phyloP scores from a whole-genome alignment of 257 asterid species.

The Solanum infundibuliforme region DNA sequence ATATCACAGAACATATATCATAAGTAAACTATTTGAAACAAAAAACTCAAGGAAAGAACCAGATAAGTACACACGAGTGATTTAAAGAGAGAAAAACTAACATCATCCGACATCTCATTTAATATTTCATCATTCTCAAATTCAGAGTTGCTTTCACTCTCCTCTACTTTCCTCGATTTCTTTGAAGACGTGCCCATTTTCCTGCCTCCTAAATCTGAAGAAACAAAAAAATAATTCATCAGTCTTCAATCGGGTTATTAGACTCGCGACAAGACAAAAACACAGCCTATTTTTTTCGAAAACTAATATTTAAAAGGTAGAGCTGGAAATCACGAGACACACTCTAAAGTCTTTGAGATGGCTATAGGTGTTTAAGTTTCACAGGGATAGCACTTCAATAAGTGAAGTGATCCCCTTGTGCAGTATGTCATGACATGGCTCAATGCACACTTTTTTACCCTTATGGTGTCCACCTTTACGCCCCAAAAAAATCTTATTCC shows the following conservation, averaged over 20 bases:
- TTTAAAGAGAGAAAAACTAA: conserved; percentile 10
- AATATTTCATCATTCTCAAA: conserved; percentile 20
- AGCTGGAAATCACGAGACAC: not conserved
- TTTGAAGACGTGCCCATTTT: conserved; percentile 26
- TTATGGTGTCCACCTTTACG: not conserved
- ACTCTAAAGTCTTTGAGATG: not conserved
- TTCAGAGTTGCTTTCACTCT: conserved; percentile 42
- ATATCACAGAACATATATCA: not conserved
- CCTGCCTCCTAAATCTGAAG: not conserved
- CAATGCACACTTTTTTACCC: not conserved
- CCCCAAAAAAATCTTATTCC: not conserved
- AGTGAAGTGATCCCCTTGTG: not conserved
- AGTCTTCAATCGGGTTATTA: not conserved
- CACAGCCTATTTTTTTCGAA: not conserved
- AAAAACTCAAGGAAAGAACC: not conserved
- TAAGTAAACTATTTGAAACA: not conserved
- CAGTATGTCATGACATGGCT: not conserved
- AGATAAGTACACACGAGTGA: not conserved
- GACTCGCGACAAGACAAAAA: not conserved
- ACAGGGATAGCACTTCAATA: not conserved
- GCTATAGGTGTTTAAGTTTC: not conserved
- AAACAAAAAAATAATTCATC: not conserved
- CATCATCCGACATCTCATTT: conserved; percentile 18
- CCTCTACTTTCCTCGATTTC: conserved; percentile 10
- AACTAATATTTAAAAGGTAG: not conserved